phyloP scores from a whole-genome alignment of 345 rosid genomes.

The Gossypium mustelinum region DNA sequence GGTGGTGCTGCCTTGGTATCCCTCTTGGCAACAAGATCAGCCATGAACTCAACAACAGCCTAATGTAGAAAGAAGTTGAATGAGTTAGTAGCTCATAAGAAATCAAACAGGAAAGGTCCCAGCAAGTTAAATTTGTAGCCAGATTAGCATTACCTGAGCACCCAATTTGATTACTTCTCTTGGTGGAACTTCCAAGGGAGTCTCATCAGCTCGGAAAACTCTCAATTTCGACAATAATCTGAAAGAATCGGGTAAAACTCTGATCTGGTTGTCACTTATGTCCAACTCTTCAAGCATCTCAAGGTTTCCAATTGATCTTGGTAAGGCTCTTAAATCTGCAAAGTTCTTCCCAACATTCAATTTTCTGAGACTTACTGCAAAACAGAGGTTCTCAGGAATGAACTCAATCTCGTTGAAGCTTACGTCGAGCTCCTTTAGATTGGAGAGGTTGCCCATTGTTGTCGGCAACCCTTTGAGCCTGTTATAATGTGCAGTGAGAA shows the following conservation, averaged over 20 bases:
- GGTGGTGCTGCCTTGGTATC: conserved; percentile 20
- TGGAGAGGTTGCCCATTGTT: conserved; percentile 46
- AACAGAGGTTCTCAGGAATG: conserved; percentile 54
- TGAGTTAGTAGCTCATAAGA: background rate
- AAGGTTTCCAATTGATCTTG: conserved; percentile 59
- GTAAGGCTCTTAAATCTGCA: conserved; percentile 60
- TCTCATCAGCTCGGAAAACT: conserved; percentile 46
- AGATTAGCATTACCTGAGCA: conserved; percentile 44
- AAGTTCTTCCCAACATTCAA: conserved; percentile 58
- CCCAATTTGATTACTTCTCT: conserved; percentile 44
- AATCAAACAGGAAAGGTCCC: background rate
- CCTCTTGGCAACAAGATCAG: conserved; percentile 31
- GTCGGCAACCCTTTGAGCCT: conserved; percentile 59
- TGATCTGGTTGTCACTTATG: conserved; percentile 58
- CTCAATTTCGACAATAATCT: conserved; percentile 44
- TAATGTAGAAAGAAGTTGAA: conserved; percentile 17
- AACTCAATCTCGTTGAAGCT: conserved; percentile 64
- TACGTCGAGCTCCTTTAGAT: conserved; percentile 54
- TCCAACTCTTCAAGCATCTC: conserved; percentile 71
- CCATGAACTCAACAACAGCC: conserved; percentile 58
- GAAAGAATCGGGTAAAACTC: conserved; percentile 51
- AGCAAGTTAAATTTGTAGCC: background rate
- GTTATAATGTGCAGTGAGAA: conserved; percentile 55
- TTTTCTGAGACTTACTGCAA: conserved; percentile 43
- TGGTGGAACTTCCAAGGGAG: conserved; percentile 64